phyloP scores from a whole-genome alignment of 2,329 filamentous ascomycete species.

The Exophiala alcalophila region DNA sequence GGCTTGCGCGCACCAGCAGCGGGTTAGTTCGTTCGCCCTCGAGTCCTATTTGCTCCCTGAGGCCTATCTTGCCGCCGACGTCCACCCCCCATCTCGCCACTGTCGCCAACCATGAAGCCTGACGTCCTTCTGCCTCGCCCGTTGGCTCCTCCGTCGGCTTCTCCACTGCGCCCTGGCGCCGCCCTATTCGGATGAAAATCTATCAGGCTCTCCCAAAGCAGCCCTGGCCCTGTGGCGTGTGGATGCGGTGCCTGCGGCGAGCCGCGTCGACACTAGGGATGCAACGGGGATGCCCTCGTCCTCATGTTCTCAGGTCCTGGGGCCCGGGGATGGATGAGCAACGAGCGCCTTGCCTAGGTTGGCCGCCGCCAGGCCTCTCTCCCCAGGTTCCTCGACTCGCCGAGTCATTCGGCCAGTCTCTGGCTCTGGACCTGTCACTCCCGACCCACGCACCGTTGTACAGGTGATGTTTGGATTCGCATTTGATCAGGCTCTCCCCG shows the following conservation, averaged over 20 bases:
- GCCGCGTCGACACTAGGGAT: too few relatives aligned
- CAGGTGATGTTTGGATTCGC: conserved; percentile 4
- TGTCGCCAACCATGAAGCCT: conserved; percentile 12
- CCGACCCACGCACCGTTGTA: conserved; percentile 13
- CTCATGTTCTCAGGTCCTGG: too few relatives aligned
- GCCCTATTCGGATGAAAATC: conserved; percentile 14
- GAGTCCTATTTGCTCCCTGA: conserved; percentile 8
- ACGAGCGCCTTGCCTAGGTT: too few relatives aligned
- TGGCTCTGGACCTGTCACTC: conserved; percentile 2
- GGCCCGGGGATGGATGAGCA: too few relatives aligned
- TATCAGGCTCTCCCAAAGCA: conserved; percentile 1
- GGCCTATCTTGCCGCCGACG: conserved; percentile 20
- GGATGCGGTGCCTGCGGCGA: conserved; percentile 2
- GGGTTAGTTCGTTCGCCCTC: conserved; percentile 1
- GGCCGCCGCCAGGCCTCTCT: too few relatives aligned
- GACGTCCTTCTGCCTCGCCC: conserved; percentile 1
- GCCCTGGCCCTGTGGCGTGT: conserved; percentile 2
- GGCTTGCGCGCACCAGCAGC: too few relatives aligned
- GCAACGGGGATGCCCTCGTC: too few relatives aligned
- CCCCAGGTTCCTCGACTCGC: conserved; percentile 1
- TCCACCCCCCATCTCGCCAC: too few relatives aligned
- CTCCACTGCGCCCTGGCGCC: conserved; percentile 5
- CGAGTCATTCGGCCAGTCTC: conserved; percentile 7
- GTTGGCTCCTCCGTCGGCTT: conserved; percentile 14
- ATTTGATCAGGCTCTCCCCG: conserved; percentile 1